Conservation (phyloP, 768 basidiomycete genomes). For the Suillus placidus region DNA sequence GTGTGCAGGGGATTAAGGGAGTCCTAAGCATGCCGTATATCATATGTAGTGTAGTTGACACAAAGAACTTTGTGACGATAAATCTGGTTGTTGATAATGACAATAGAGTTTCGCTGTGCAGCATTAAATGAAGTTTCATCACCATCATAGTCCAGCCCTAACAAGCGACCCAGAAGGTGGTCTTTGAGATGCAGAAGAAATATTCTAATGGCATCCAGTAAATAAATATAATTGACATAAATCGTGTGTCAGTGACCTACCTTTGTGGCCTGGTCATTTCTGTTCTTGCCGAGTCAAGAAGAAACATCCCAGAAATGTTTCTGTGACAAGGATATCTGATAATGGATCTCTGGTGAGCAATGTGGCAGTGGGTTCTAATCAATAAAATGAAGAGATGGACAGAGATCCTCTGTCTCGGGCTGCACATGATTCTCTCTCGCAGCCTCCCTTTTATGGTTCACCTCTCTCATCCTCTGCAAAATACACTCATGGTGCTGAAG, state of each 20-base stretch:
- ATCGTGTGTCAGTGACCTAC: not conserved
- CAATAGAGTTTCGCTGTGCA: constrained; percentile 23
- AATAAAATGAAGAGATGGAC: constrained; percentile 11
- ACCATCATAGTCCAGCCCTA: constrained; percentile 22
- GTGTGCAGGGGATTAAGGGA: too few relatives aligned
- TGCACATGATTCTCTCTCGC: too few relatives aligned
- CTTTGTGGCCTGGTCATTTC: constrained; percentile 18
- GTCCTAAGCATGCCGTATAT: too few relatives aligned
- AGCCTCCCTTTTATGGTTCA: too few relatives aligned
- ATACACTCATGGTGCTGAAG: too few relatives aligned
- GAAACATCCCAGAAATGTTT: constrained; percentile 11
- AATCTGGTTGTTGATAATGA: constrained; percentile 25
- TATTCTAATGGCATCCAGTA: constrained; percentile 18
- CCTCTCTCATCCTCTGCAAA: too few relatives aligned
- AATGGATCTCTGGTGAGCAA: constrained; percentile 13
- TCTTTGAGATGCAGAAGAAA: constrained; percentile 23
- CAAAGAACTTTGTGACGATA: constrained; percentile 25
- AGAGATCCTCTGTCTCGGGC: not conserved
- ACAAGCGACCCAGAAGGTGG: constrained; percentile 20
- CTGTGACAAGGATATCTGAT: constrained; percentile 23
- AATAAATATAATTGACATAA: not conserved
- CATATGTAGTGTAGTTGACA: too few relatives aligned
- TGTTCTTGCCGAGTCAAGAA: constrained; percentile 10
- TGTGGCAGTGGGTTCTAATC: constrained; percentile 15
- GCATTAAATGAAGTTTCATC: constrained; percentile 28